phyloP scores from a whole-genome alignment of 179 eudicot genomes.

The Nepenthes alata region DNA sequence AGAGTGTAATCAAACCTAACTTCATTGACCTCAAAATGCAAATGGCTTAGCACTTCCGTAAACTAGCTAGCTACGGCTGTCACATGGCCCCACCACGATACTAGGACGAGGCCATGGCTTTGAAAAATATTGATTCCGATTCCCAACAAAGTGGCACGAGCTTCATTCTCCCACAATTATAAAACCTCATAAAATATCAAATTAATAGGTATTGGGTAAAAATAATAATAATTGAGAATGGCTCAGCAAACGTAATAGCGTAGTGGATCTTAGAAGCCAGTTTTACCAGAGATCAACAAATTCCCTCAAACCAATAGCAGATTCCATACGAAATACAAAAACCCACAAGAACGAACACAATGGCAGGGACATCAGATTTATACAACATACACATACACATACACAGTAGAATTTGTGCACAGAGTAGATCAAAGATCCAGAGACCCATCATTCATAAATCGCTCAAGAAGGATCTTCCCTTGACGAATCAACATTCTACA shows the following conservation, averaged over 20 bases:
- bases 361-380: neutral
- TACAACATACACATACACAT: neutral
- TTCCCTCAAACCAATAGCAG: neutral
- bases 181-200: constrained; percentile 2
- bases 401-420: neutral
- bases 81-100: constrained; percentile 11
- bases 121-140: neutral
- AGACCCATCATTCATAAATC: neutral
- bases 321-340: neutral
- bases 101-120: neutral
- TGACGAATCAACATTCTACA: neutral
- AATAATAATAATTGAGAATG: neutral
- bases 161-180: neutral
- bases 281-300: neutral
- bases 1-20: constrained; percentile 13
- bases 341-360: neutral
- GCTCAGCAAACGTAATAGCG: neutral
- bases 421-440: constrained; percentile 1
- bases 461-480: neutral
- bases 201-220: neutral
- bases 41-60: constrained; percentile 10
- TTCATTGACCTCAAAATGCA: constrained; percentile 19
- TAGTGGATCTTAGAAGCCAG: neutral
- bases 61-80: constrained; percentile 7
- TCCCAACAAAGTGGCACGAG: neutral